Conservation (phyloP, 2,329 filamentous ascomycete genomes). For the Microcyclospora pomicola region DNA sequence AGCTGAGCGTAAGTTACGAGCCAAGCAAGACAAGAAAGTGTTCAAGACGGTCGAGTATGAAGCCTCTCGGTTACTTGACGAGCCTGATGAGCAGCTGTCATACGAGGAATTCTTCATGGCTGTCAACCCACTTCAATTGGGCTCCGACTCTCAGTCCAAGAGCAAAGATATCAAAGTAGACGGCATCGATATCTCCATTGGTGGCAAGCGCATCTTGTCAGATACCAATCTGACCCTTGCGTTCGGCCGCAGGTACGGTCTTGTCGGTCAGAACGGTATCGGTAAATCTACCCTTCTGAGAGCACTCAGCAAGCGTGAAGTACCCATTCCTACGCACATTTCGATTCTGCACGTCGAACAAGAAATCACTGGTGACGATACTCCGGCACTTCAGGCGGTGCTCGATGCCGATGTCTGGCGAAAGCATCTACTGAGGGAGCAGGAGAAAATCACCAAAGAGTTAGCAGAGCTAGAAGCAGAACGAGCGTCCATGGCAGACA, state of each 20-base stretch:
- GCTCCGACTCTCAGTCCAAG: conserved; percentile 54
- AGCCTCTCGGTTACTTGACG: conserved; percentile 74
- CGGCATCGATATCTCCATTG: conserved; percentile 86
- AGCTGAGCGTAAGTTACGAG: conserved; percentile 90
- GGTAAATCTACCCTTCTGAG: conserved; percentile 73
- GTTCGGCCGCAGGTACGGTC: conserved; percentile 86
- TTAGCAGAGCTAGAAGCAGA: conserved; percentile 66
- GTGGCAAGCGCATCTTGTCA: conserved; percentile 73
- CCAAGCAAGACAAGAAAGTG: conserved; percentile 95
- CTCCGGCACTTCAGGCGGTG: conserved; percentile 84
- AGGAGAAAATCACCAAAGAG: conserved; percentile 68
- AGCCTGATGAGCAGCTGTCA: conserved; percentile 69
- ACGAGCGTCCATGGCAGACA: conserved; percentile 71
- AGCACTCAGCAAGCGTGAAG: conserved; percentile 81
- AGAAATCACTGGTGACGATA: conserved; percentile 95
- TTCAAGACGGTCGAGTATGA: conserved; percentile 99
- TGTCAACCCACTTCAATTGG: conserved; percentile 89
- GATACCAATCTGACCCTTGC: conserved; percentile 84
- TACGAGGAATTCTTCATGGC: conserved; percentile 99
- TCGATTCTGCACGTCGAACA: conserved; percentile 98
- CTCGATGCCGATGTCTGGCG: conserved; percentile 97
- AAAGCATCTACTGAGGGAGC: conserved; percentile 82
- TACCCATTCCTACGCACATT: conserved; percentile 90
- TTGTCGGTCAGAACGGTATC: conserved; percentile 98
- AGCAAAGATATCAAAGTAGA: conserved; percentile 99